Evolutionary conservation across 1,139 yeast species (phyloP).

Genomic region (Pneumocystis murina): DNA sequence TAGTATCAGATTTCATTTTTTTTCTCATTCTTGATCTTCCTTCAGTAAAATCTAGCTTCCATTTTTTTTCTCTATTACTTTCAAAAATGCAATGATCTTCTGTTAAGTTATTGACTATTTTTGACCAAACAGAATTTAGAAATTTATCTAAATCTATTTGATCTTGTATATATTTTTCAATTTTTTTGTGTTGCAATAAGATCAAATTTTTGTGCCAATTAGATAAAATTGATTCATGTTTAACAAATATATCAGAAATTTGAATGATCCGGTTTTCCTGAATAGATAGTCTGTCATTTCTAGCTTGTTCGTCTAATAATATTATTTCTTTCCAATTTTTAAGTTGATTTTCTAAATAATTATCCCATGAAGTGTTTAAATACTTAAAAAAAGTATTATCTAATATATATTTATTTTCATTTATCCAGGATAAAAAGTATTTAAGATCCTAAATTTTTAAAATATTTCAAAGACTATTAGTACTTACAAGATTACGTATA

Average conservation of each 20-base stretch:
- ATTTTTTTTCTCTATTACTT: constrained; percentile 21
- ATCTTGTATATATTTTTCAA: constrained; percentile 45
- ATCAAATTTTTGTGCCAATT: neutral
- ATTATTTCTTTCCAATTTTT: neutral
- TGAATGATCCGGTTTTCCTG: neutral
- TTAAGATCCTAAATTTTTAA: constrained; percentile 9
- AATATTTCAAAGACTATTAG: constrained; percentile 8
- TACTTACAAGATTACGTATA: constrained; percentile 3
- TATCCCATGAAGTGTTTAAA: constrained; percentile 14
- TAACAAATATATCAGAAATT: neutral
- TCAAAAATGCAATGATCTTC: constrained; percentile 26
- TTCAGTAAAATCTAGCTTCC: constrained; percentile 51
- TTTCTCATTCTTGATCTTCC: constrained; percentile 51
- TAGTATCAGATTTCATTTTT: constrained; percentile 38
- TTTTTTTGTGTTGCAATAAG: constrained; percentile 28
- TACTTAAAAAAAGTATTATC: constrained; percentile 13
- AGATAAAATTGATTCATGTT: neutral
- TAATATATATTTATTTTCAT: constrained; percentile 8
- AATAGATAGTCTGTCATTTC: neutral
- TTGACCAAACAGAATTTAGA: constrained; percentile 34
- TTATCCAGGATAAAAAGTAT: constrained; percentile 13
- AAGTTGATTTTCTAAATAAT: constrained; percentile 10
- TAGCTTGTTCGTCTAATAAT: neutral
- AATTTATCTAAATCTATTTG: constrained; percentile 44
- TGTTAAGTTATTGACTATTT: constrained; percentile 31